Percentiles rank a stretch among this genome's conserved stretches.
Evolutionary conservation across 257 asterid genomes (phyloP).

Genomic region (Solanum dulcamara): DNA sequence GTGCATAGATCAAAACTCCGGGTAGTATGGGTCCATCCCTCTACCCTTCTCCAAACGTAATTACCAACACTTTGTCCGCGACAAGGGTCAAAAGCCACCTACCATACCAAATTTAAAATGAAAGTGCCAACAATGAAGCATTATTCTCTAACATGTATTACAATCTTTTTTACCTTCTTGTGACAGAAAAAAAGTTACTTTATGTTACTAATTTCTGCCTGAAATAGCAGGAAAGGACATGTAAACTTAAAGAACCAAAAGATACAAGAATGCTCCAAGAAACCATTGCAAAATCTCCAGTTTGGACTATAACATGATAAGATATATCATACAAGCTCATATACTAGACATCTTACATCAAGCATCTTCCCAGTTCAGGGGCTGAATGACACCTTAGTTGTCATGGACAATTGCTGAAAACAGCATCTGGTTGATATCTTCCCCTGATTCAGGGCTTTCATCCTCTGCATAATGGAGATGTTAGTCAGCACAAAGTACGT

Average conservation of each 20-base stretch:
- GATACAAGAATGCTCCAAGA: not conserved
- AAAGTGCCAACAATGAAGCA: not conserved
- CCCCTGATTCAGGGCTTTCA: constrained; percentile 36
- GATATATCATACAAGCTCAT: not conserved
- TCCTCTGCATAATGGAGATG: constrained; percentile 35
- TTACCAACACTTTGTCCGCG: not conserved
- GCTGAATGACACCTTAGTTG: constrained; percentile 21
- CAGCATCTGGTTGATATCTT: constrained; percentile 62
- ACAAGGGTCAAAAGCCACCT: not conserved
- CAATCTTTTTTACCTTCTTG: not conserved
- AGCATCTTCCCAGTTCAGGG: not conserved
- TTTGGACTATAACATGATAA: not conserved
- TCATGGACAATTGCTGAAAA: constrained; percentile 81
- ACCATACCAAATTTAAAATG: not conserved
- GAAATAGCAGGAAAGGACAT: not conserved
- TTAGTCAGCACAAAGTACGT: not conserved
- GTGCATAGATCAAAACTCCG: not conserved
- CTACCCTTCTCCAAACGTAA: not conserved
- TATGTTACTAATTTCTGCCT: not conserved
- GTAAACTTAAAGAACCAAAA: not conserved
- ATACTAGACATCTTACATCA: not conserved
- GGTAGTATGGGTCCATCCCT: not conserved
- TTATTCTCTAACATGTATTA: not conserved
- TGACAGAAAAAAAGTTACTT: not conserved
- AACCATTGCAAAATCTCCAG: not conserved